Base-by-base conservation (phyloP, 805 yeast species). In the Debaryomyces tyrocola region DNA sequence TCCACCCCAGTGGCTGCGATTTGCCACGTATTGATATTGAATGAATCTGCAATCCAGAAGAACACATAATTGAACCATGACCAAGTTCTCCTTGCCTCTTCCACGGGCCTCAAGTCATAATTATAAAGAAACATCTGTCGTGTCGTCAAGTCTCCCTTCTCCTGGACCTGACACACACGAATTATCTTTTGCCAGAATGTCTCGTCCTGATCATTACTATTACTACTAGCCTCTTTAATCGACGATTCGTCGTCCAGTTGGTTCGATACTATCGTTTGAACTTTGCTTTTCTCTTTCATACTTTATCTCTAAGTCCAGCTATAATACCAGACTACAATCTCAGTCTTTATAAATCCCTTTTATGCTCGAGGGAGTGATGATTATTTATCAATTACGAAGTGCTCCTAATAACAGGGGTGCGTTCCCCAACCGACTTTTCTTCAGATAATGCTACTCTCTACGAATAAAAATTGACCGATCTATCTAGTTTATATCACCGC, bases 1-100 rank as follows among this genome's bases (percentile, higher is more conserved):
- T 86, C 84, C 31, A 72, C 66, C 57, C 96, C 96, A 0, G 96
- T 86, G 7, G 92, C 83, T 2, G 96, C 96, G 56, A 90, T 88
- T 71, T 87, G 90, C 90, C 92, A 89, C 5, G 96, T 88, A 63
- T 87, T 89, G 60, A 90, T 82, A 67, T 90, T 90, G 70, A 90
- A 87, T 28, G 96, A 83, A 62, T 90, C 97, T 0, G 96, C 90
- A 47, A 90, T 65, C 97, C 97, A 90, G 57, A 87, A 86, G 52
- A 79, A 82, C 11, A 86, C 83, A 61, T 70, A 90, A 63, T 89
- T 87, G 64, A 73, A 83, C 95, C 96, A 87, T 24, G 79, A 69
- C 97, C 97, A 90, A n/a, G 79, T 77, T 58, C 96, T 75, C 57
- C 96, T 80, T 3, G 69, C 78, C 12, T 67, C 74, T 59, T 88